Evolutionary conservation across 1,284 basidiomycete genomes (phyloP), one percentile per base, ranked within the genome.

Genomic region (Inonotus hispidus): DNA sequence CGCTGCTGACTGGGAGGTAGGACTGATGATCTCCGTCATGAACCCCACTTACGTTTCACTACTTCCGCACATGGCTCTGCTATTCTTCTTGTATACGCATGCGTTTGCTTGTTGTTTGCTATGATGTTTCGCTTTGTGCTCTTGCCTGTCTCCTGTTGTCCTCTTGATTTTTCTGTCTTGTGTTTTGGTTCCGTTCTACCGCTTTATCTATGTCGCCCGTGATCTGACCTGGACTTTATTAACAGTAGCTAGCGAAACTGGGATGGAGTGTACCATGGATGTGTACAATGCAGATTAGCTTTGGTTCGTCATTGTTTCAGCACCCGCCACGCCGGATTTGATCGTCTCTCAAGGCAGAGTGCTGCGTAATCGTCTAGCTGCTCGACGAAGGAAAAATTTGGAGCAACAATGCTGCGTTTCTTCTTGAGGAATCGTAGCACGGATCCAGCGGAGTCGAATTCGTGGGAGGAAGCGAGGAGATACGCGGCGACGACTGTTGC

Each of bases 401-500:
- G 76, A 25, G 61, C 62, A 43, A 72, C 72, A 27, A 76, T 68
- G 16, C 64, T 52, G n/a, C 77, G 73, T 50, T 66, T 68, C 19
- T 63, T 63, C 47, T 59, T 64, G 19, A 75, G 70, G 56, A 70
- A 73, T 11, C 65, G 66, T 53, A 77, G 63, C 13, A 75, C 72
- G 19, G 75, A 71, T 21, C 64, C 32, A 7, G 72, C 66, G 8
- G 66, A 64, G 71, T 75, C 72, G 41, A 45, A 56, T 13, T 54
- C 55, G n/a, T 64, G 49, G 21, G 52, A 65, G 7, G 71, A 68
- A 13, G 76, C 75, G 72, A 83, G 75, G 53, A 83, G 74, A 67
- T 93, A 93, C 29, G 90, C 93, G 56, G 91, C 87, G 61, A 93
- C 84, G 41, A 93, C 84, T 2, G 90, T 82, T 2, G 93, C 88